Conservation (phyloP, 352 stramenopile species). For the Stephanocyclus meneghinianus region DNA sequence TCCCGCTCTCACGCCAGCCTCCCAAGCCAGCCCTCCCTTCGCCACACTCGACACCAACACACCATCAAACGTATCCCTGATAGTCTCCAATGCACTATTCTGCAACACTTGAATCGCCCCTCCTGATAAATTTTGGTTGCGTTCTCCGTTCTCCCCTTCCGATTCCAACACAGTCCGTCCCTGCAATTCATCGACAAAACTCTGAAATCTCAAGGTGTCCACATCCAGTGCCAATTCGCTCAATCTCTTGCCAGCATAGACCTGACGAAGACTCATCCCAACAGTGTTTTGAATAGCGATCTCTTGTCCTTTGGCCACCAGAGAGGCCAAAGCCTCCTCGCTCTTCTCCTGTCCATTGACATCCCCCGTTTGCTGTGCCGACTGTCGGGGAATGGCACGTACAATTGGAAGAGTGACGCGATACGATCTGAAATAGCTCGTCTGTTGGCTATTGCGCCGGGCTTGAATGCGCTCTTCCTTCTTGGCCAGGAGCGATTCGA, state of each 20-base stretch:
- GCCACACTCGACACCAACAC: constrained; percentile 70
- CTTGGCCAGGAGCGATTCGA: constrained; percentile 48
- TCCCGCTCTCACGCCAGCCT: constrained; percentile 68
- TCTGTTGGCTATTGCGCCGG: constrained; percentile 2
- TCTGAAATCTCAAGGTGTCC: constrained; percentile 66
- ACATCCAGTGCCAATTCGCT: constrained; percentile 64
- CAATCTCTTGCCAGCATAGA: constrained; percentile 59
- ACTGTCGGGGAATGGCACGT: background rate
- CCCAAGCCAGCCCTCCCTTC: constrained; percentile 56
- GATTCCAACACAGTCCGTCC: constrained; percentile 33
- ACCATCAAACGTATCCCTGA: constrained; percentile 60
- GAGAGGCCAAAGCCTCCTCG: constrained; percentile 20
- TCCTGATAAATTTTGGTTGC: background rate
- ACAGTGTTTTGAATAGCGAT: constrained; percentile 52
- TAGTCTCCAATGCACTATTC: constrained; percentile 32
- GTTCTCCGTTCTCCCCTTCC: constrained; percentile 8
- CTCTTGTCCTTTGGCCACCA: constrained; percentile 55
- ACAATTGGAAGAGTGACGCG: constrained; percentile 45
- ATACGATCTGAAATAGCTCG: constrained; percentile 7
- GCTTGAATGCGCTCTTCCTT: constrained; percentile 53
- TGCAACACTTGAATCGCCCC: constrained; percentile 47
- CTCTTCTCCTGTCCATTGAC: background rate
- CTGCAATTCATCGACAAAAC: constrained; percentile 56
- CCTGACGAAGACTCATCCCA: constrained; percentile 66
- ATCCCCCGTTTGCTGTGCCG: background rate